Percentiles rank a stretch among this genome's conserved stretches.
These are phyloP conservation scores for Dryas integrifolia DNA, from an alignment of 331 rosid genomes.

Conservation along the genomic window DNA sequence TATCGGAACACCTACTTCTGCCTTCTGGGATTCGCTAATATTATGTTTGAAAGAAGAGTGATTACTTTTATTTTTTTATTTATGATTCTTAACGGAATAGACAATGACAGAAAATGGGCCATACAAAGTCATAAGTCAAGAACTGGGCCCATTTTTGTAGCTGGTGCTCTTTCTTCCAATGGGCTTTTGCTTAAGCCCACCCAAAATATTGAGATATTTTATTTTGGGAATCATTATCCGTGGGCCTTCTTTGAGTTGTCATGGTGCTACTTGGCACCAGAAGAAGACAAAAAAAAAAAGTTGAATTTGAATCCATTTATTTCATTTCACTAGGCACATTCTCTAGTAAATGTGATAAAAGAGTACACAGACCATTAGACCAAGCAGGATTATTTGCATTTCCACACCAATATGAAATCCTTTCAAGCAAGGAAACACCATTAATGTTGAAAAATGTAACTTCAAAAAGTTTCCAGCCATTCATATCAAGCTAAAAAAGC, in stretches of 20 bases:
- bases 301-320: no score
- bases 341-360: no score
- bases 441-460: neutral
- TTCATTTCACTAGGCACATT: no score
- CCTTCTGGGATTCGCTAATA: neutral
- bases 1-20: neutral
- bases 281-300: no score
- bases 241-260: no score
- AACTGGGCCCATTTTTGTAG: no score
- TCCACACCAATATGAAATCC: neutral
- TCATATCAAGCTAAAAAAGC: constrained; percentile 1
- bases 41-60: neutral
- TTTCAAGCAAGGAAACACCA: constrained; percentile 1
- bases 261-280: no score
- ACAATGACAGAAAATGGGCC: neutral
- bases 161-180: neutral
- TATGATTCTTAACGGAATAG: constrained; percentile 9
- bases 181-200: neutral
- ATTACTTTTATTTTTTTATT: neutral
- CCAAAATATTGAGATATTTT: no score
- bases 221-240: no score
- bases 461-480: neutral
- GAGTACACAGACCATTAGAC: neutral
- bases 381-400: neutral
- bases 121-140: no score